These are phyloP conservation scores for Triticum timopheevii DNA, from an alignment of 176 grass and related monocot genomes.

Conservation along the genomic window DNA sequence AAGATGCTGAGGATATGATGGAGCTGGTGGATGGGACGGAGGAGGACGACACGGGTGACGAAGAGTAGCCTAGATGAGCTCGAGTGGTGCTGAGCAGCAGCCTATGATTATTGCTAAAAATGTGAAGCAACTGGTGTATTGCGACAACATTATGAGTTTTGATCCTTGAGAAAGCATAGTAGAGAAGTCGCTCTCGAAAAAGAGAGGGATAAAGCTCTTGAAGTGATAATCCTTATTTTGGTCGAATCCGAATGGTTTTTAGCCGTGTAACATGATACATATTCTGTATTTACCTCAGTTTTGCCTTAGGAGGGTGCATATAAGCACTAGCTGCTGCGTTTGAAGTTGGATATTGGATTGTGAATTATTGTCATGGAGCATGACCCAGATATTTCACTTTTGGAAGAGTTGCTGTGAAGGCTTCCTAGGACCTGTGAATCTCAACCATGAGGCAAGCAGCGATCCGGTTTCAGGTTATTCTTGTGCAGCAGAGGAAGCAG, in stretches of 20 bases:
- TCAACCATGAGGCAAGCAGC: neutral
- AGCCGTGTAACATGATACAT: neutral
- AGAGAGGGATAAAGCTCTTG: neutral
- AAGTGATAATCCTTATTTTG: neutral
- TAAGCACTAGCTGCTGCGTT: neutral
- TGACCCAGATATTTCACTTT: neutral
- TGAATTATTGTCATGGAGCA: neutral
- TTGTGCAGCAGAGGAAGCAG: neutral
- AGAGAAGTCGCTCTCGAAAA: neutral
- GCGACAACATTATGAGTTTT: neutral
- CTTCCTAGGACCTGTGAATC: neutral
- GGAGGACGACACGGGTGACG: conserved; percentile 22
- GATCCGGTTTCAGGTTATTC: neutral
- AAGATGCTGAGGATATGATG: neutral
- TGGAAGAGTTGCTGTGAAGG: neutral
- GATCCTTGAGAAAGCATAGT: neutral
- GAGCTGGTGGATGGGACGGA: neutral
- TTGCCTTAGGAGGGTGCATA: neutral
- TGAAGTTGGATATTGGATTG: neutral
- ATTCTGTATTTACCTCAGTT: conserved; percentile 7
- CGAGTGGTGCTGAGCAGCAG: neutral
- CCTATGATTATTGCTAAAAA: neutral
- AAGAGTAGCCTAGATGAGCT: neutral
- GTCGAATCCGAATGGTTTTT: neutral
- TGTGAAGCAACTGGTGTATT: neutral